phyloP scores from a whole-genome alignment of 2,329 filamentous ascomycete species.

The Microdochium bolleyi region DNA sequence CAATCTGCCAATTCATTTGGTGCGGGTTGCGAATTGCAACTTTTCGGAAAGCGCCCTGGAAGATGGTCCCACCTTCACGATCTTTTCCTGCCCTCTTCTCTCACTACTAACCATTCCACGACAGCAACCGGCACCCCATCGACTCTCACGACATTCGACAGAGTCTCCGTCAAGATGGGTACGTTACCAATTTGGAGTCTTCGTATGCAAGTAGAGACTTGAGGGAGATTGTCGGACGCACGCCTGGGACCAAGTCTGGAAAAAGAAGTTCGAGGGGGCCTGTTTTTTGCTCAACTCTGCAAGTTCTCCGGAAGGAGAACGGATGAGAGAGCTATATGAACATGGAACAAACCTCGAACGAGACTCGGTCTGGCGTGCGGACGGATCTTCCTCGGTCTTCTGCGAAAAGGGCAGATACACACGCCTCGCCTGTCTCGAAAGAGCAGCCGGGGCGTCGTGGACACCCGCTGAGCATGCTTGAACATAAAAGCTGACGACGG shows the following conservation, averaged over 20 bases:
- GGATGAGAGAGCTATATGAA: background rate
- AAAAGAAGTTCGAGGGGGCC: background rate
- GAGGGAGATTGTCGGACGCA: slow-evolving; percentile 5
- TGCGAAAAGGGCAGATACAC: background rate
- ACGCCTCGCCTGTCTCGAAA: background rate
- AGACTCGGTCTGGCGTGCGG: background rate
- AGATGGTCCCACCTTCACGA: background rate
- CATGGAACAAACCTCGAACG: background rate
- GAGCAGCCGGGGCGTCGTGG: background rate
- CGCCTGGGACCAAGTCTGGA: background rate
- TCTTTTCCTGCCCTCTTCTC: background rate
- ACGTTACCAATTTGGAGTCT: slow-evolving; percentile 40
- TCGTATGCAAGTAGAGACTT: slow-evolving; percentile 25
- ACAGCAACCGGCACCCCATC: slow-evolving; percentile 11
- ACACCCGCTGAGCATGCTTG: slow-evolving; percentile 50
- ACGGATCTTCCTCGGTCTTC: background rate
- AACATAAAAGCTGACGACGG: slow-evolving; percentile 54
- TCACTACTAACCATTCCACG: slow-evolving; percentile 1
- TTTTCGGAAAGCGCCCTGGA: background rate
- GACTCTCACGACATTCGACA: slow-evolving; percentile 24
- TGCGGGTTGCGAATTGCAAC: slow-evolving; percentile 1
- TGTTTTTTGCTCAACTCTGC: background rate
- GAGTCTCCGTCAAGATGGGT: slow-evolving; percentile 47
- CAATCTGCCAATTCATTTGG: background rate
- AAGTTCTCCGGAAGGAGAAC: background rate